Evolutionary conservation across 2,329 filamentous ascomycete genomes (phyloP), one percentile per base, ranked within the genome.

Genomic region (Hymenoscyphus fraxineus): DNA sequence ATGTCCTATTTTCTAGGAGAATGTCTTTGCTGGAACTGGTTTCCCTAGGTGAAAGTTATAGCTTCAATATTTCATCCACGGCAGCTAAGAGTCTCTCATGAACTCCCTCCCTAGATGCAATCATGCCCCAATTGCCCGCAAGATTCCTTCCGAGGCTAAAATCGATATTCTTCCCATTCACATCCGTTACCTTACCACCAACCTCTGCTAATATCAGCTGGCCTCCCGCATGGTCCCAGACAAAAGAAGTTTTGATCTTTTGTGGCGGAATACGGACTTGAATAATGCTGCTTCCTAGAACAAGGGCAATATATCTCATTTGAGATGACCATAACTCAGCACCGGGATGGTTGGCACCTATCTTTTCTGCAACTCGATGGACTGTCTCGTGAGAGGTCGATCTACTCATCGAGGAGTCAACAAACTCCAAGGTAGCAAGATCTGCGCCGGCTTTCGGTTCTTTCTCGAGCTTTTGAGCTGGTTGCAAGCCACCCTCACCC

Each of bases 211-310:
- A 80, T 55, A 85, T 77, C 32, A 85, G 71, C 68, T 82, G 79
- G 0, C 82, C 82, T 5, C 82, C 82, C 1, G 81, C 81, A 72
- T 85, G 83, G 71, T 85, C 83, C 82, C 82, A 85, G n/a, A 83
- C 64, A 59, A 57, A 66, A 27, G 9, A 74, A 72, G 39, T 74
- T 68, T 67, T 63, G 32, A 60, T 60, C 44, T 27, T 66, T 3
- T 77, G 77, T 61, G 75, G 76, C 9, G 81, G 80, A 32, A 83
- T 78, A 55, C 82, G 80, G 16, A 85, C 69, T 70, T 82, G 77
- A 32, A 81, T 78, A 68, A 82, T 80, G 35, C 79, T 79, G 38
- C 79, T 79, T 15, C 81, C 82, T 0, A 83, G 77, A 0, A 82
- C 78, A 44, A 83, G 77, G 2, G 81, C 79, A 2, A 82, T 77